These are phyloP conservation scores for Penicillium salamii DNA, from an alignment of 495 filamentous ascomycete genomes.

Conservation along the genomic window DNA sequence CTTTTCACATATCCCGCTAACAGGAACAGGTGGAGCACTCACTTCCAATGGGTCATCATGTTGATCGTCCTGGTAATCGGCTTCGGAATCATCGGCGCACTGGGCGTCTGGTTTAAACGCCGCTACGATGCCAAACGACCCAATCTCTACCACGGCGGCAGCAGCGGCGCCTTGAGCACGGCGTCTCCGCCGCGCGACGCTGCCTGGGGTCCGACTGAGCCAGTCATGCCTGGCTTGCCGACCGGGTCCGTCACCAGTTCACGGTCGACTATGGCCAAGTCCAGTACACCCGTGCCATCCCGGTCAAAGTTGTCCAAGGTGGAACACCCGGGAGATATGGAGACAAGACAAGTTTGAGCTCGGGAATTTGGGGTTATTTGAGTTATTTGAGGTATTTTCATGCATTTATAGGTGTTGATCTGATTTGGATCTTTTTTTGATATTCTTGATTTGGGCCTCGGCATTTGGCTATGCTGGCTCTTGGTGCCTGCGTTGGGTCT, in stretches of 20 bases:
- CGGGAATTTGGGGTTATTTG: background rate
- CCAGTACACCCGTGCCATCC: constrained; percentile 4
- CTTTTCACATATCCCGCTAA: background rate
- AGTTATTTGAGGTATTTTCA: background rate
- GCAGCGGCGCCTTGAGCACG: constrained; percentile 12
- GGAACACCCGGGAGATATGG: constrained; percentile 18
- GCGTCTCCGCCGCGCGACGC: constrained; percentile 1
- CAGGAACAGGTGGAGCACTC: constrained; percentile 42
- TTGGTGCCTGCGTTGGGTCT: constrained; percentile 1
- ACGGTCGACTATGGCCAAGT: constrained; percentile 23
- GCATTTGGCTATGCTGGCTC: background rate
- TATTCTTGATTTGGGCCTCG: background rate
- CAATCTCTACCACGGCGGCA: constrained; percentile 31
- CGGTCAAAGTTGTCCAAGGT: constrained; percentile 25
- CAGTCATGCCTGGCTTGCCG: background rate
- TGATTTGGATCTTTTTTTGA: background rate
- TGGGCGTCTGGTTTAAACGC: constrained; percentile 45
- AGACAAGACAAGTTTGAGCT: constrained; percentile 27
- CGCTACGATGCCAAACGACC: constrained; percentile 46
- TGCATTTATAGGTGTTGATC: background rate
- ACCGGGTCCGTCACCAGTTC: constrained; percentile 30
- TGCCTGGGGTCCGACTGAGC: background rate
- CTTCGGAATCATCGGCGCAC: constrained; percentile 35
- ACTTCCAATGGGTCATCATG: constrained; percentile 55
- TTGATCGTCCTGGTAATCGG: constrained; percentile 49